Conservation (phyloP, 2,329 filamentous ascomycete species). For the Ascochyta rabiei region DNA sequence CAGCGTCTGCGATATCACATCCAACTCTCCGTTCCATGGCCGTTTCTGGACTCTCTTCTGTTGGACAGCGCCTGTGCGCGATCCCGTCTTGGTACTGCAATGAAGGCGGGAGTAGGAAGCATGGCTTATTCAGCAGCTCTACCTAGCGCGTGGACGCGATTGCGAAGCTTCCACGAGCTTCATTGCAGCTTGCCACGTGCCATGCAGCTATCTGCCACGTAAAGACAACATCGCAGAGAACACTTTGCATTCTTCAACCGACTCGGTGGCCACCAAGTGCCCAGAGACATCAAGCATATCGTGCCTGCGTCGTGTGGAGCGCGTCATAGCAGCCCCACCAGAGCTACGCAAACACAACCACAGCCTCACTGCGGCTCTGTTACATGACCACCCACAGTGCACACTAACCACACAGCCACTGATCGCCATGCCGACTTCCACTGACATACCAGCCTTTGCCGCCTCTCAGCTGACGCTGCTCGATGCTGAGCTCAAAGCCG, state of each 20-base stretch:
- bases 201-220: too few species aligned
- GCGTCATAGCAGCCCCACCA: conserved; percentile 18
- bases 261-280: too few species aligned
- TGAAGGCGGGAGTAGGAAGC: neutral
- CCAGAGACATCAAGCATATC: neutral
- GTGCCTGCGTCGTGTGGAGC: neutral
- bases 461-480: conserved; percentile 73
- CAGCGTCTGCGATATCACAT: neutral
- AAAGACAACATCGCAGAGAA: too few species aligned
- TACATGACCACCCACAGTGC: too few species aligned
- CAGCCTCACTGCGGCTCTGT: neutral
- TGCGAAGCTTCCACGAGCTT: neutral
- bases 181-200: neutral
- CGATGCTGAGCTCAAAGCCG: conserved; percentile 71
- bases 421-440: conserved; percentile 33
- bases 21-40: neutral
- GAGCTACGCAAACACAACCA: conserved; percentile 2
- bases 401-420: conserved; percentile 4
- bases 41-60: neutral
- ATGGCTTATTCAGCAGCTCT: neutral
- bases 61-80: neutral
- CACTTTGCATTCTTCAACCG: too few species aligned
- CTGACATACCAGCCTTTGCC: conserved; percentile 72
- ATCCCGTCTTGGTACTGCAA: neutral
- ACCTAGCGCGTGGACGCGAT: neutral